phyloP scores from a whole-genome alignment of 163 green algal species.

The Prototheca cutis region DNA sequence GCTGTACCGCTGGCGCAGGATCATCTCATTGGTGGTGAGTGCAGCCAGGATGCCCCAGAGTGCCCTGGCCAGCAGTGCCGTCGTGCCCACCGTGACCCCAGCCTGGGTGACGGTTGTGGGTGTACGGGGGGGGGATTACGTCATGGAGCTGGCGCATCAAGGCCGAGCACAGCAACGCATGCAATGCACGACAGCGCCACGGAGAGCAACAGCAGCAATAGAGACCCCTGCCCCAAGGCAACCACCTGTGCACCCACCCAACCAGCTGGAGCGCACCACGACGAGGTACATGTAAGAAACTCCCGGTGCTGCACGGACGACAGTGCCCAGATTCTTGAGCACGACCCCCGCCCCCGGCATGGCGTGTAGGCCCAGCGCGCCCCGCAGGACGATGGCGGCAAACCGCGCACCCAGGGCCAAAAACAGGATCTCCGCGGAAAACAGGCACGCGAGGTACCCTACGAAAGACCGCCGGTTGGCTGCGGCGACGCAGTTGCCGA shows the following conservation, averaged over 20 bases:
- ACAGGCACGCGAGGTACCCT: constrained; percentile 41
- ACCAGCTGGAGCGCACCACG: no score
- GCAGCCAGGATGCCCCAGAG: constrained; percentile 42
- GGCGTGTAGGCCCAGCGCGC: not conserved
- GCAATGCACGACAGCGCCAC: no score
- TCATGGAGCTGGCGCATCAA: no score
- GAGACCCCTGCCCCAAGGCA: no score
- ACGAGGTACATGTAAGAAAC: constrained; percentile 7
- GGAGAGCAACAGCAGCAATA: no score
- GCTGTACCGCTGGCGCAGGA: constrained; percentile 41
- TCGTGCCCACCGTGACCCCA: constrained; percentile 12
- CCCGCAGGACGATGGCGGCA: not conserved
- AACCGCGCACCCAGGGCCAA: constrained; percentile 14
- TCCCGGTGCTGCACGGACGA: not conserved
- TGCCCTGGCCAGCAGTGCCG: constrained; percentile 27
- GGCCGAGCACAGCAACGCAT: no score
- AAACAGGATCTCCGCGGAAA: constrained; percentile 41
- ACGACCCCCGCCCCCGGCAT: not conserved
- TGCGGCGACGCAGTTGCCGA: constrained; percentile 63
- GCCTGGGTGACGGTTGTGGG: no score
- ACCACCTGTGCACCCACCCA: no score
- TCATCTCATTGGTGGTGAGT: constrained; percentile 66
- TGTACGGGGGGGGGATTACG: no score
- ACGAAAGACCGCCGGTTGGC: constrained; percentile 56
- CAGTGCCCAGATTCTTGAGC: not conserved